Base-by-base conservation (phyloP, 768 basidiomycete genomes). In the Rossbeevera mucosa region DNA sequence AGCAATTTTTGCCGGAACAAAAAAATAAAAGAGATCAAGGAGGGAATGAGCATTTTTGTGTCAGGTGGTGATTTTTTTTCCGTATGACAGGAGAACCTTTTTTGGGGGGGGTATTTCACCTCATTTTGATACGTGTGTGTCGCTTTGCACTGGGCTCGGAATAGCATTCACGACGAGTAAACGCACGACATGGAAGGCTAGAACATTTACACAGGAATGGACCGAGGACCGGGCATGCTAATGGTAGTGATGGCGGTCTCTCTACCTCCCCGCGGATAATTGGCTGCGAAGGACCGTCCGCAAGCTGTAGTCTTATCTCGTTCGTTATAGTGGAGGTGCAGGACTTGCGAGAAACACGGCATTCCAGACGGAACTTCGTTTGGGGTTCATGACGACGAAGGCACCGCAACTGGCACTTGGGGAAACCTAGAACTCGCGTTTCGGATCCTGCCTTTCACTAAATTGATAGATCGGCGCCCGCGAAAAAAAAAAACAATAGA, bases 301-400 rank as follows among this genome's bases (percentile, higher is more conserved):
- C 9, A 36, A 16, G 33, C 33, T 30, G 21, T 45, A 7, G 24
- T 28, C 26, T 28, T 26, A 42, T 40, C 31, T n/a, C 44, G 4
- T 33, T 24, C 14, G 30, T 26, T 13, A 16, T 26, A 29, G 36
- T 38, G 18, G 18, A 18, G 9, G 11, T 25, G 21, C 28, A 5
- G 18, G 8, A 14, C 24, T 29, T 55, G 58, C 51, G 53, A 18
- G 41, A 21, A 24, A 41, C 21, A 33, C 58, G 47, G 61, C n/a
- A 3, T 31, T 38, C 44, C n/a, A 8, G 25, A 38, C n/a, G 18
- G 9, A 26, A 20, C 18, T 25, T 22, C 42, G 41, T 42, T 42
- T 42, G 20, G 22, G 41, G 22, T 42, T 20, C 22, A 12, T 25
- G 42, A 24, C 22, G 13, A 43, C 42, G 42, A 11, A 22, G 24